Conservation (phyloP, 2,329 filamentous ascomycete genomes). For the Ophioceras dolichostomum region DNA sequence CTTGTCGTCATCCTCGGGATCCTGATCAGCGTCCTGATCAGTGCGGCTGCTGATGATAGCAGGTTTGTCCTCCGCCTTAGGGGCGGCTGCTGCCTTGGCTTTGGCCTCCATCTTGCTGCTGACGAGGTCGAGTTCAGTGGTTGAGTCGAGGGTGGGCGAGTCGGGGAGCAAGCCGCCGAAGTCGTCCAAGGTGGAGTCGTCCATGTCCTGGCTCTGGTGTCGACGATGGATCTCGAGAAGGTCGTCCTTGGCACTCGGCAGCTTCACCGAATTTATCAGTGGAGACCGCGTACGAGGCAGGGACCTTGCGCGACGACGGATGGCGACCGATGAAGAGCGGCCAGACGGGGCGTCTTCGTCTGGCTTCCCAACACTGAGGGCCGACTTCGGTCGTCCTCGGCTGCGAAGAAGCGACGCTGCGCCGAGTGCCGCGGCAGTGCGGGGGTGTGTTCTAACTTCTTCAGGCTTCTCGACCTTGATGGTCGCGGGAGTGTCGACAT, state of each 20-base stretch:
- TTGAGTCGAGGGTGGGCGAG: no score
- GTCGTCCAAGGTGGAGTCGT: conserved; percentile 48
- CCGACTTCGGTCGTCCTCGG: not conserved
- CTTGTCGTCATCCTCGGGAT: not conserved
- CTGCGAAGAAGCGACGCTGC: not conserved
- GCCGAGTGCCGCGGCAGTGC: not conserved
- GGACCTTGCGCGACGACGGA: conserved; percentile 21
- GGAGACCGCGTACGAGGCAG: conserved; percentile 30
- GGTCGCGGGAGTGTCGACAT: conserved; percentile 42
- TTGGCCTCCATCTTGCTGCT: conserved; percentile 14
- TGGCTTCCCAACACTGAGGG: not conserved
- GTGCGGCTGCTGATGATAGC: not conserved
- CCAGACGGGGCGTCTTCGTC: not conserved
- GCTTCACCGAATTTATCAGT: conserved; percentile 39
- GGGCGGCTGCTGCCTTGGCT: conserved; percentile 1
- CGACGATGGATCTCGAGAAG: conserved; percentile 37
- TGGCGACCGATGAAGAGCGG: conserved; percentile 8
- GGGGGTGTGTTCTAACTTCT: no score
- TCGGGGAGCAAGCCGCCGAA: conserved; percentile 34
- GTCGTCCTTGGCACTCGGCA: conserved; percentile 42
- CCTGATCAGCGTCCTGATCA: not conserved
- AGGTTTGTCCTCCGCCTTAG: not conserved
- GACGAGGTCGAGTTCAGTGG: no score
- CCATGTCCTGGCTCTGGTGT: conserved; percentile 45
- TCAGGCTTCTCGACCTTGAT: conserved; percentile 14